phyloP scores from a whole-genome alignment of 1,284 basidiomycete species.

The Cutaneotrichosporon arboriforme region DNA sequence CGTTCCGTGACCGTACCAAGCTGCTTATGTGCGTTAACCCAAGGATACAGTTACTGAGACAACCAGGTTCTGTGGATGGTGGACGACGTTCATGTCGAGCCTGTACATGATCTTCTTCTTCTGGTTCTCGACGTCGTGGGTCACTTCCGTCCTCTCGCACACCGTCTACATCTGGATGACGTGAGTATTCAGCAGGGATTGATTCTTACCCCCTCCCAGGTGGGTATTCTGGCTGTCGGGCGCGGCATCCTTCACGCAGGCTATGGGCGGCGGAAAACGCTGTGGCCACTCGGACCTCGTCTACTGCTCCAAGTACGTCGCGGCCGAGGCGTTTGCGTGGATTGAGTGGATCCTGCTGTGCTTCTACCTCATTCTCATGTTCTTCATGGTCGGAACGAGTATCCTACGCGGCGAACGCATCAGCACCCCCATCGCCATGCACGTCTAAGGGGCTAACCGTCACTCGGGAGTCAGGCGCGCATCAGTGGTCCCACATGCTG shows the following conservation, averaged over 20 bases:
- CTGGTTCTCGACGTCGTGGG: conserved; percentile 25
- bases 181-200: conserved; percentile 38
- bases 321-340: conserved; percentile 48
- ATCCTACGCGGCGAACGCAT: conserved; percentile 41
- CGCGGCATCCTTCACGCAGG: conserved; percentile 40
- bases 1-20: conserved; percentile 40
- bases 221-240: conserved; percentile 49
- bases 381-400: conserved; percentile 30
- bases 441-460: conserved; percentile 1
- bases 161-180: conserved; percentile 42
- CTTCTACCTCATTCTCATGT: conserved; percentile 27
- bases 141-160: conserved; percentile 38
- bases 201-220: conserved; percentile 18
- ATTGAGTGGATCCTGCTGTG: conserved; percentile 46
- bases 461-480: too few species aligned
- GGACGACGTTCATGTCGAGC: conserved; percentile 45
- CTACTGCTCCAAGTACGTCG: conserved; percentile 42
- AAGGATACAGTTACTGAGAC: too few species aligned
- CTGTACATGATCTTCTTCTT: conserved; percentile 45
- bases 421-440: neutral
- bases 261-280: conserved; percentile 38
- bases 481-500: too few species aligned
- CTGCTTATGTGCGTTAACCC: conserved; percentile 27
- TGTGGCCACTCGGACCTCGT: conserved; percentile 25
- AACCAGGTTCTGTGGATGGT: conserved; percentile 44